phyloP scores from a whole-genome alignment of 176 grass and related monocot species.

The Hordeum vulgare region DNA sequence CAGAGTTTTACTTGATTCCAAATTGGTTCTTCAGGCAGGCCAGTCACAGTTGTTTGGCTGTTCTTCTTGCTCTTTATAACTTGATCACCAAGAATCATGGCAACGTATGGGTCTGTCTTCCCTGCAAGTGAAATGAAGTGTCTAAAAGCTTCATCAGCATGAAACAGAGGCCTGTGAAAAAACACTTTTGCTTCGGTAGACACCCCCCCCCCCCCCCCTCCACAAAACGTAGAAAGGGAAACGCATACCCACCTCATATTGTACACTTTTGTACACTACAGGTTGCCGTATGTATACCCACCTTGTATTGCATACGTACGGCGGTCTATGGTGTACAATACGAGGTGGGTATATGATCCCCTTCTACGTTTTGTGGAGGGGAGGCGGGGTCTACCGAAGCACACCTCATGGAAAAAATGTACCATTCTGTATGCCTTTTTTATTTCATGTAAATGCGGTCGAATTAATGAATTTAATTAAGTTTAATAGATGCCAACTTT shows the following conservation, averaged over 20 bases:
- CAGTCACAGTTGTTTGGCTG: conserved; percentile 94
- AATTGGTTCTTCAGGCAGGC: conserved; percentile 78
- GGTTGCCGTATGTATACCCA: no score
- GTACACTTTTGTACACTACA: no score
- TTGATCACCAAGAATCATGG: conserved; percentile 83
- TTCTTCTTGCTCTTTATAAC: conserved; percentile 97
- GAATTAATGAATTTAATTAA: not conserved
- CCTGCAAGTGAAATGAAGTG: conserved; percentile 37
- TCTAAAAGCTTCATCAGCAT: not conserved
- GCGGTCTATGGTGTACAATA: no score
- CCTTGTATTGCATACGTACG: no score
- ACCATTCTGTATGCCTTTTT: not conserved
- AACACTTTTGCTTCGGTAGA: no score
- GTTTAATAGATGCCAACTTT: not conserved
- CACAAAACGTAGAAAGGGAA: no score
- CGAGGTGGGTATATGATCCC: no score
- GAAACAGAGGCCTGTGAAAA: not conserved
- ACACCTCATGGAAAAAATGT: no score
- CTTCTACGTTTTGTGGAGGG: no score
- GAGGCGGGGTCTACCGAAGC: no score
- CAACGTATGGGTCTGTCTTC: conserved; percentile 96
- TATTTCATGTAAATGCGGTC: not conserved
- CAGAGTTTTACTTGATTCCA: conserved; percentile 87
- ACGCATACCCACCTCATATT: no score
- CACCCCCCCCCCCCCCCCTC: no score